Percentiles rank a stretch among this genome's conserved stretches.
Conservation (phyloP, 768 basidiomycete genomes). For the Termitomyces sp. region DNA sequence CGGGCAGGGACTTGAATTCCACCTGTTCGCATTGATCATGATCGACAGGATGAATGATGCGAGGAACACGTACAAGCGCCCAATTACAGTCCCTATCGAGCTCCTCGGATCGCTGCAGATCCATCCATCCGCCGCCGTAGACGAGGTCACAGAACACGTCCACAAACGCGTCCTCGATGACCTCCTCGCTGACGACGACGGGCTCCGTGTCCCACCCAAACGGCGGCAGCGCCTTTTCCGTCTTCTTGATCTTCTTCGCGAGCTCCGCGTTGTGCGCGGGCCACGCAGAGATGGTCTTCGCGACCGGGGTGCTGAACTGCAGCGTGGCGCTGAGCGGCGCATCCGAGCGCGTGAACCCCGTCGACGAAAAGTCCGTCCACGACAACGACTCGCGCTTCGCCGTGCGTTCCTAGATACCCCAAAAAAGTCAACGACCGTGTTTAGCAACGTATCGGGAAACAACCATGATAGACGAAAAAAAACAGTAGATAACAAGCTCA, state of each 20-base stretch:
- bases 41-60: neutral
- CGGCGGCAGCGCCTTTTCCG: slow-evolving; percentile 70
- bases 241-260: slow-evolving; percentile 75
- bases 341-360: slow-evolving; percentile 80
- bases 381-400: slow-evolving; percentile 79
- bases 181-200: slow-evolving; percentile 67
- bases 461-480: neutral
- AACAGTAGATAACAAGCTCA: slow-evolving; percentile 16
- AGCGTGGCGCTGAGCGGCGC: slow-evolving; percentile 74
- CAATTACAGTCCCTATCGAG: slow-evolving; percentile 86
- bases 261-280: slow-evolving; percentile 70
- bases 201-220: slow-evolving; percentile 95
- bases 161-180: slow-evolving; percentile 87
- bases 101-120: slow-evolving; percentile 65
- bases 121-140: slow-evolving; percentile 83
- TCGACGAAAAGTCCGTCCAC: slow-evolving; percentile 84
- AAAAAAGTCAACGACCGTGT: too few species aligned
- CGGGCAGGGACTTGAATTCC: slow-evolving; percentile 78
- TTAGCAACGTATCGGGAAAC: neutral
- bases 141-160: slow-evolving; percentile 81
- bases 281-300: slow-evolving; percentile 58
- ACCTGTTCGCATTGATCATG: slow-evolving; percentile 48
- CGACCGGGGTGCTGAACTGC: slow-evolving; percentile 58
- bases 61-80: slow-evolving; percentile 63
- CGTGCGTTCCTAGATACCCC: slow-evolving; percentile 55